Evolutionary conservation across 768 basidiomycete species (phyloP).

Genomic region (Podaxis sp.): DNA sequence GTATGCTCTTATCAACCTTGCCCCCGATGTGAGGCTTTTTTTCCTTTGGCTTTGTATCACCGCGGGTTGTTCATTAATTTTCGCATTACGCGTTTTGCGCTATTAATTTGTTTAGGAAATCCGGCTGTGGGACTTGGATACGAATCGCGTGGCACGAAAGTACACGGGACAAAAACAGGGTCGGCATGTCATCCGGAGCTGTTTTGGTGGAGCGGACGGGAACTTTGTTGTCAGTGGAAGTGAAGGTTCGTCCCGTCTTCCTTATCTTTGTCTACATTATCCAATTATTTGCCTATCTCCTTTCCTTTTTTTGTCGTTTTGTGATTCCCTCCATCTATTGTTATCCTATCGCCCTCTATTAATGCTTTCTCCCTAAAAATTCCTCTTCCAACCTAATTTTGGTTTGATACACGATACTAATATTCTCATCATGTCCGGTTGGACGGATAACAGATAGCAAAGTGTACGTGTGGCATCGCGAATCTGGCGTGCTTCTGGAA

Average conservation of each 20-base stretch:
- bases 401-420: background rate
- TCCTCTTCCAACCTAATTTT: conserved; percentile 6
- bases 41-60: conserved; percentile 15
- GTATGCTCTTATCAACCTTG: conserved; percentile 83
- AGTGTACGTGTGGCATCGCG: conserved; percentile 95
- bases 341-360: background rate
- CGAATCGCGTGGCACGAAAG: conserved; percentile 69
- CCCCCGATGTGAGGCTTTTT: conserved; percentile 69
- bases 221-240: conserved; percentile 93
- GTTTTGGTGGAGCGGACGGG: conserved; percentile 88
- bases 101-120: conserved; percentile 63
- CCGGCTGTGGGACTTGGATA: conserved; percentile 79
- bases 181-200: conserved; percentile 85
- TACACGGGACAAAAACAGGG: conserved; percentile 86
- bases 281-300: background rate
- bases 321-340: conserved; percentile 17
- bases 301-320: conserved; percentile 1
- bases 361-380: background rate
- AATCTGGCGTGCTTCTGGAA: conserved; percentile 81
- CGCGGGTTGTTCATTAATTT: conserved; percentile 16
- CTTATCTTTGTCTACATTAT: background rate
- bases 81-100: conserved; percentile 10
- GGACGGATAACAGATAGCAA: conserved; percentile 65
- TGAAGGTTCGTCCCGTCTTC: conserved; percentile 64
- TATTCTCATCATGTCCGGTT: background rate